Percentiles rank a stretch among this genome's conserved stretches.
Evolutionary conservation across 2,329 filamentous ascomycete genomes (phyloP).

Genomic region (Pestalotiopsis sp.): DNA sequence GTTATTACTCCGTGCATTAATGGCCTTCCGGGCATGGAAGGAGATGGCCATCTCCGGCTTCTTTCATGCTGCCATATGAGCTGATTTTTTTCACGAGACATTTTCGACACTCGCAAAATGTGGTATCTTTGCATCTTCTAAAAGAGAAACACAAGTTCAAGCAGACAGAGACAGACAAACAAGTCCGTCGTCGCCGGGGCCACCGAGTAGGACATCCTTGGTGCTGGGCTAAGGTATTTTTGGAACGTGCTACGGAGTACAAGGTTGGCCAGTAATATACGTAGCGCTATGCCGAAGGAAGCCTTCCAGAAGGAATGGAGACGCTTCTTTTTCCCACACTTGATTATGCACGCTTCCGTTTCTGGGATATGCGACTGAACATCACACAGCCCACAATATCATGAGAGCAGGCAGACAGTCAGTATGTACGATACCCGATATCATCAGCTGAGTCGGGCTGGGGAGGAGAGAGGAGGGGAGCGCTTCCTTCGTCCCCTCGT

Average conservation of each 20-base stretch:
- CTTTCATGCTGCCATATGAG: background rate
- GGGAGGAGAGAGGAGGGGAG: background rate
- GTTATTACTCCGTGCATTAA: background rate
- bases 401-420: background rate
- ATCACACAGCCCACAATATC: background rate
- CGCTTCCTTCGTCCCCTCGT: background rate
- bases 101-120: background rate
- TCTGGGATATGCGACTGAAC: background rate
- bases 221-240: background rate
- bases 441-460: background rate
- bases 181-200: background rate
- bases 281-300: background rate
- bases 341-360: background rate
- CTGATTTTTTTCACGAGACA: background rate
- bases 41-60: background rate
- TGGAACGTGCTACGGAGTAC: background rate
- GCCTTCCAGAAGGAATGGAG: constrained; percentile 11
- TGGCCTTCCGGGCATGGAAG: constrained; percentile 2
- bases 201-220: background rate
- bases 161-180: background rate
- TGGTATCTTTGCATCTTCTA: background rate
- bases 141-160: background rate
- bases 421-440: background rate
- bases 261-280: too few relatives aligned
- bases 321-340: background rate